Base-by-base conservation (phyloP, 2,329 filamentous ascomycete species). In the Microdochium nivale region DNA sequence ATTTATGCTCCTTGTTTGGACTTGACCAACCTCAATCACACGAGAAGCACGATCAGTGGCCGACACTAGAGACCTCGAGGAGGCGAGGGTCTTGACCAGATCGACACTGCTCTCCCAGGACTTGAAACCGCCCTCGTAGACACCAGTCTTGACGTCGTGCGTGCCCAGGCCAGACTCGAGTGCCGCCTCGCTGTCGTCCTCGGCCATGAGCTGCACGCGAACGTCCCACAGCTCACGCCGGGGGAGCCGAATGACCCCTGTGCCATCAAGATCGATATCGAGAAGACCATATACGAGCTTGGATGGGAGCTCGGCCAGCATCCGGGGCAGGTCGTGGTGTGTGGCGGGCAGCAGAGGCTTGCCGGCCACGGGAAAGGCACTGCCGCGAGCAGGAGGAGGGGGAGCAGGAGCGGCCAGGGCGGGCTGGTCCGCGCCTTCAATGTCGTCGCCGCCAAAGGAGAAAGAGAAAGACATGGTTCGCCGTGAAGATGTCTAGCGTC, bases 71-170 rank as follows among this genome's bases (percentile, higher is more conserved):
- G 30, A 30, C 14, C 30, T 30, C 30, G 30, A 16, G 7, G 25
- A 2, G 0, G 75, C 74, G 27, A 85, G 66, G n/a, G 86, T 81
- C 62, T 83, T 87, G 49, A 88, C 86, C 19, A 94, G 74, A 64
- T 94, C 88, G 50, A 90, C 75, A 54, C 86, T 89, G 69, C 88
- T 91, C 70, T 94, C 88, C 88, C 88, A 94, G 61, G 86, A 91
- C 72, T 94, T 94, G 72, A 92, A 90, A 24, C 88, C 88, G 52
- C 88, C 88, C 69, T 94, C 88, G 68, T 94, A 94, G 54, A 92
- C 80, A 49, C 88, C 88, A 51, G 87, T 87, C 66, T 83, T 86
- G 57, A 94, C 84, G 67, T 94, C 88, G 56, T 87, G 83, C 55
- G 78, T 76, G 37, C 81, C 84, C 33, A 89, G 71, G 1, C 78